Evolutionary conservation across 148 eudicot genomes (phyloP).

Genomic region (Cornus controversa): DNA sequence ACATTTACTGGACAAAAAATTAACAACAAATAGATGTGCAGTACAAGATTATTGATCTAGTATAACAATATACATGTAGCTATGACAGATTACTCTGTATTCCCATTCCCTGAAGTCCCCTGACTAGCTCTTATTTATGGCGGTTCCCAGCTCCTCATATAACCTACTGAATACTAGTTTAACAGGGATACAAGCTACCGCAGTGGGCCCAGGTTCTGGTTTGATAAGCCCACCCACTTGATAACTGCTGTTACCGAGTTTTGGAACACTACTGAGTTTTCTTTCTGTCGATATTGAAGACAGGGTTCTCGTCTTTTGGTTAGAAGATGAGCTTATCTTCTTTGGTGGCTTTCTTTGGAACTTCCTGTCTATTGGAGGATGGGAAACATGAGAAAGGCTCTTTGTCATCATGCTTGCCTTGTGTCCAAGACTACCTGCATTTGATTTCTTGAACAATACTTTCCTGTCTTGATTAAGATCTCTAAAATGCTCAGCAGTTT

Average conservation of each 20-base stretch:
- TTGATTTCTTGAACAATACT: slow-evolving; percentile 31
- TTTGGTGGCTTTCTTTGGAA: slow-evolving; percentile 38
- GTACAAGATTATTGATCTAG: slow-evolving; percentile 42
- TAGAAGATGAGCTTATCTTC: slow-evolving; percentile 53
- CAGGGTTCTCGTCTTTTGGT: slow-evolving; percentile 61
- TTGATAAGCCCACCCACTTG: slow-evolving; percentile 57
- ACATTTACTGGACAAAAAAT: slow-evolving; percentile 19
- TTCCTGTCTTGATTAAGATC: slow-evolving; percentile 40
- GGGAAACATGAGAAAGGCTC: slow-evolving; percentile 23
- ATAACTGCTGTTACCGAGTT: slow-evolving; percentile 26
- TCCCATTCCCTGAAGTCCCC: slow-evolving; percentile 27
- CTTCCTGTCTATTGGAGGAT: slow-evolving; percentile 29
- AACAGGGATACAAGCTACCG: slow-evolving; percentile 89
- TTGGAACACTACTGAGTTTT: slow-evolving; percentile 34
- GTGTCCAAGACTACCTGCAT: slow-evolving; percentile 24
- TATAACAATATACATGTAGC: slow-evolving; percentile 55
- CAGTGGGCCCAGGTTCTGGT: slow-evolving; percentile 49
- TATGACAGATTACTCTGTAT: slow-evolving; percentile 35
- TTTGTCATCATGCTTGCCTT: slow-evolving; percentile 28
- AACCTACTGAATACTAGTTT: slow-evolving; percentile 90
- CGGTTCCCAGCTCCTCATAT: slow-evolving; percentile 71
- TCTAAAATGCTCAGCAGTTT: slow-evolving; percentile 27
- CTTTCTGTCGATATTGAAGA: slow-evolving; percentile 67
- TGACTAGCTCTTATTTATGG: slow-evolving; percentile 50
- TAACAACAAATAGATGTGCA: slow-evolving; percentile 28